Evolutionary conservation across 192 early-diverging fungal species (phyloP).

Genomic region (Backusella tarrabulga): DNA sequence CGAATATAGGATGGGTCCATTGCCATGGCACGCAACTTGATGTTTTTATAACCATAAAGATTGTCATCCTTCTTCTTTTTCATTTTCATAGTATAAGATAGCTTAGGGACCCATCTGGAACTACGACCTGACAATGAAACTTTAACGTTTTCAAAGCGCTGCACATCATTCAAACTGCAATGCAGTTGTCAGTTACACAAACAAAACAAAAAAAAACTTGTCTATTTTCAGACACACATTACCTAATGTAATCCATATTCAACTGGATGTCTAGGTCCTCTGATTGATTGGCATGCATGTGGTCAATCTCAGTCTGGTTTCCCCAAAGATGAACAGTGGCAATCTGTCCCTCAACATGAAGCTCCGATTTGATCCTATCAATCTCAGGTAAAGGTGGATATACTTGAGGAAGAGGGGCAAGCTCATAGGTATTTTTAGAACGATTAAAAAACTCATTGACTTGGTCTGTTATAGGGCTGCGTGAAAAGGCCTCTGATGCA

Average conservation of each 20-base stretch:
- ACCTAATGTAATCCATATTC: constrained; percentile 16
- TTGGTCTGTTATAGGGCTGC: neutral
- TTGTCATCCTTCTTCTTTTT: neutral
- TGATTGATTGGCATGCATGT: neutral
- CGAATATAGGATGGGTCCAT: constrained; percentile 5
- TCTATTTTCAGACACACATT: neutral
- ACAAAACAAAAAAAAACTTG: neutral
- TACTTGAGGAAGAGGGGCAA: constrained; percentile 10
- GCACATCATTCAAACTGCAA: neutral
- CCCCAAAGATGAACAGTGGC: constrained; percentile 6
- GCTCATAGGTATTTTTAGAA: neutral
- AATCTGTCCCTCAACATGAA: neutral
- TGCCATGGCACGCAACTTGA: constrained; percentile 16
- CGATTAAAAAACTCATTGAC: constrained; percentile 26
- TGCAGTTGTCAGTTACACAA: neutral
- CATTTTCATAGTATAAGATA: constrained; percentile 8
- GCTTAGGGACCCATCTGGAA: constrained; percentile 16
- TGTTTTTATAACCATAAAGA: neutral
- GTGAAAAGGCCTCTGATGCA: constrained; percentile 11
- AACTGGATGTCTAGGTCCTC: neutral
- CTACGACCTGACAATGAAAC: constrained; percentile 10
- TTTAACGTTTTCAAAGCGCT: neutral
- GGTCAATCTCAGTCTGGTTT: neutral
- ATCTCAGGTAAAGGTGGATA: neutral
- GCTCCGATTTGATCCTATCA: neutral